Evolutionary conservation across 148 eudicot genomes (phyloP).

Genomic region (Selenicereus undatus): DNA sequence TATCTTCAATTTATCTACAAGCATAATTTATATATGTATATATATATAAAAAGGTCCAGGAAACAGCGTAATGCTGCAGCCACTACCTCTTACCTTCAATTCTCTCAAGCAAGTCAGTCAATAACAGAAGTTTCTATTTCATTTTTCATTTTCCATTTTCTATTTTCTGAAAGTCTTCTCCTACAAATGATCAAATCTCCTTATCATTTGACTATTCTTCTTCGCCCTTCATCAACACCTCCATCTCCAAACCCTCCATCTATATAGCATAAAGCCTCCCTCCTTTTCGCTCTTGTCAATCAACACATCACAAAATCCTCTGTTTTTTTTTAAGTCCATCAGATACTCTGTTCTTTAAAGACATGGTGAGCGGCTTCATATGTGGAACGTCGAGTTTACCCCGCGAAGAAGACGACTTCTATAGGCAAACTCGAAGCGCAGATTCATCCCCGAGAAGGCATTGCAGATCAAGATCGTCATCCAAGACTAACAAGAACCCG

Average conservation of each 20-base stretch:
- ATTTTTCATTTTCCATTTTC: background rate
- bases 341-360: background rate
- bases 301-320: background rate
- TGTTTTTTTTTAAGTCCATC: background rate
- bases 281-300: background rate
- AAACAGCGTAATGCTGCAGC: constrained; percentile 8
- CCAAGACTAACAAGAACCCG: constrained; percentile 29
- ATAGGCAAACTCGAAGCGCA: constrained; percentile 20
- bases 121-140: constrained; percentile 6
- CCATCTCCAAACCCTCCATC: background rate
- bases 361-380: constrained; percentile 32
- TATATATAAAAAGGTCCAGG: background rate
- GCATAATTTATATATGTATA: background rate
- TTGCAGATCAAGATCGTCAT: constrained; percentile 4
- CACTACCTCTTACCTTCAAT: background rate
- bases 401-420: constrained; percentile 20
- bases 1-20: background rate
- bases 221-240: background rate
- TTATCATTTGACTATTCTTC: constrained; percentile 19
- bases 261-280: background rate
- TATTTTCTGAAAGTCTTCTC: background rate
- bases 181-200: background rate
- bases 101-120: background rate
- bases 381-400: constrained; percentile 29
- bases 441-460: constrained; percentile 27